Base-by-base conservation (phyloP, 2,329 filamentous ascomycete species). In the Calonectria fujianensis region DNA sequence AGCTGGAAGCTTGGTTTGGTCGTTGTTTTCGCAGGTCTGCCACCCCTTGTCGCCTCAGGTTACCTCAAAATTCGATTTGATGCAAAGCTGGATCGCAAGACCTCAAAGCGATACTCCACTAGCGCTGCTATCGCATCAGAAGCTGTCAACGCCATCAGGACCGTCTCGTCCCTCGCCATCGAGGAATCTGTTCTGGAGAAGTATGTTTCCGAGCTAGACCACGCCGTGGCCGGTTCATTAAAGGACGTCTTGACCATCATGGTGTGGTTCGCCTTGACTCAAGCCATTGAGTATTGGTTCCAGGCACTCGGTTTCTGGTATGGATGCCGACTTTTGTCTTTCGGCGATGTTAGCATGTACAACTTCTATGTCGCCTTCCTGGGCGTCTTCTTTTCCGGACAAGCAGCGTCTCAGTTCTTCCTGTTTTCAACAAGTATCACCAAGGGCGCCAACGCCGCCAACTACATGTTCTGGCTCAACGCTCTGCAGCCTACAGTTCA, bases 361-460 rank as follows among this genome's bases (percentile, higher is more conserved):
- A 82, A 85, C 71, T 87, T 87, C 75, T 83, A 90, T 70, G 85
- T 91, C 24, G 85, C 89, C 11, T 90, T 90, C 75, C 86, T 90
- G 82, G 87, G 85, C 3, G 85, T 90, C 8, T 86, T 90, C 48
- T 89, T 86, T 75, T 85, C 85, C 0, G 86, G 85, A 0, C 86
- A 88, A 82, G 85, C 85, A 2, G 83, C 85, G 0, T 79, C 83
- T 0, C 82, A 85, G 63, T 80, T 88, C 11, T 88, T 88, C 78
- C 81, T 86, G 59, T 88, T 89, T 79, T 88, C 89, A 0, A 89
- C 87, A 7, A 90, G 85, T 74, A 86, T 91, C 70, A 90, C 89
- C 59, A 90, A 90, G 79, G 89, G 86, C 3, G 84, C 85, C 27
- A 84, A 85, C 13, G 85, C 87, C 6, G 88, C 87, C 41, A 90